Evolutionary conservation across 306 rosid species (phyloP).

Genomic region (Ochetophila trinervis): DNA sequence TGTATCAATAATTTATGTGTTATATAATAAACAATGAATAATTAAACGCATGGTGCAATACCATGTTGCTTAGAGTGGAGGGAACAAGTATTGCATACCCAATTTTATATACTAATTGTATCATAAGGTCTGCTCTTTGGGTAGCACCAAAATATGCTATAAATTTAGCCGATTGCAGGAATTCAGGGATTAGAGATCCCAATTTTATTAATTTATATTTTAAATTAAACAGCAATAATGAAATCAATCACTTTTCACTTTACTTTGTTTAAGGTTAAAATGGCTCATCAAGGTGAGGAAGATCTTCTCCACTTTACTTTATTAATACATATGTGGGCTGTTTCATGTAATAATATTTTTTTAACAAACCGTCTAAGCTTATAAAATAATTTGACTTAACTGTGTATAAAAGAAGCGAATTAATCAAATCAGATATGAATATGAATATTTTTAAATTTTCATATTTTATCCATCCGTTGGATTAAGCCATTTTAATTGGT

Average conservation of each 20-base stretch:
- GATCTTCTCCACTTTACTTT: too few relatives aligned
- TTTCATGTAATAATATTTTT: too few relatives aligned
- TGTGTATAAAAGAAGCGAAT: too few relatives aligned
- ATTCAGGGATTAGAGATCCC: conserved; percentile 13
- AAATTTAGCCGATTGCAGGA: not conserved
- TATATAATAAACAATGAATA: conserved; percentile 3
- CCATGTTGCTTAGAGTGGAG: conserved; percentile 24
- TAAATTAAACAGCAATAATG: not conserved
- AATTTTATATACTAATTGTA: not conserved
- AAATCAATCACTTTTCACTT: conserved; percentile 11
- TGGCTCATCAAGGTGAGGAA: too few relatives aligned
- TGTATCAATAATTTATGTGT: conserved; percentile 19
- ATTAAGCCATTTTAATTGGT: too few relatives aligned
- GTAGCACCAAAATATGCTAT: conserved; percentile 17
- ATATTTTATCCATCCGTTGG: too few relatives aligned
- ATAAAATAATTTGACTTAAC: too few relatives aligned
- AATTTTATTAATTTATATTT: not conserved
- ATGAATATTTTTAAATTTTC: too few relatives aligned
- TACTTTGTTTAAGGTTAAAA: too few relatives aligned
- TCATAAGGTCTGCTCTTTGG: conserved; percentile 28
- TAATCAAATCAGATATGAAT: too few relatives aligned
- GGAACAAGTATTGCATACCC: conserved; percentile 18
- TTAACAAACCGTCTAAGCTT: too few relatives aligned
- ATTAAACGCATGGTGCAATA: conserved; percentile 1
- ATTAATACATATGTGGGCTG: too few relatives aligned